Percentiles rank a stretch among this genome's conserved stretches.
Evolutionary conservation across 805 yeast genomes (phyloP).

Genomic region (Starmerella ratchasimensis): DNA sequence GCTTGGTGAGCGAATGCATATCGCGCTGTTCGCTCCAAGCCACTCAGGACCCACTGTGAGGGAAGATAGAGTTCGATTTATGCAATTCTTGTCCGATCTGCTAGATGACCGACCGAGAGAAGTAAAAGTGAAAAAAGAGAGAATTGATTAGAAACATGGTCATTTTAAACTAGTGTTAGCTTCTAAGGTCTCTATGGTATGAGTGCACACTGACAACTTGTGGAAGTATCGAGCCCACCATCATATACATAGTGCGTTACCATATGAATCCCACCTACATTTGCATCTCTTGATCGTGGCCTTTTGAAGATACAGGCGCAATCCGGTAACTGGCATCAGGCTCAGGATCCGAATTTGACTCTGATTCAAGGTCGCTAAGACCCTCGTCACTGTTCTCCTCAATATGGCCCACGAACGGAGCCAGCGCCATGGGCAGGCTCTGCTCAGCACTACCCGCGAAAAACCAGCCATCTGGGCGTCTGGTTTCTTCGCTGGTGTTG

Average conservation of each 20-base stretch:
- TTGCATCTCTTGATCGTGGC: too few relatives aligned
- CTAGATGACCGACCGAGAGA: not conserved
- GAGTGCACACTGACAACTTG: too few relatives aligned
- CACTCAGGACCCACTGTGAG: not conserved
- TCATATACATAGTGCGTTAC: too few relatives aligned
- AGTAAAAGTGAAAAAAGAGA: too few relatives aligned
- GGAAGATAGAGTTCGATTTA: slow-evolving; percentile 6
- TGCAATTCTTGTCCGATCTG: slow-evolving; percentile 5
- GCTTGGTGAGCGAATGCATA: slow-evolving; percentile 6
- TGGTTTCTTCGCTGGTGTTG: slow-evolving; percentile 36
- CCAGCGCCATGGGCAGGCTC: slow-evolving; percentile 51
- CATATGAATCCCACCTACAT: too few relatives aligned
- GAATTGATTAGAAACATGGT: too few relatives aligned
- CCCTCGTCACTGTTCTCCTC: slow-evolving; percentile 1
- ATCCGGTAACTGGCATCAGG: too few relatives aligned
- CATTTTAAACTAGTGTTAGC: too few relatives aligned
- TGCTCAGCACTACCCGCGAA: slow-evolving; percentile 71
- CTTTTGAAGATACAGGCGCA: too few relatives aligned
- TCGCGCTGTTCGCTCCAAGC: slow-evolving; percentile 3
- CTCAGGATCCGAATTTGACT: too few relatives aligned
- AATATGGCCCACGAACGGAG: slow-evolving; percentile 26
- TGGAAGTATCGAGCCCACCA: too few relatives aligned
- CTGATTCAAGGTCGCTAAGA: slow-evolving; percentile 7
- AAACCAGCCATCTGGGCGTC: slow-evolving; percentile 40
- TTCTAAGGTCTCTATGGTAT: too few relatives aligned